Percentiles rank a stretch among this genome's conserved stretches.
Conservation (phyloP, 2,329 filamentous ascomycete genomes). For the Capronia americana region DNA sequence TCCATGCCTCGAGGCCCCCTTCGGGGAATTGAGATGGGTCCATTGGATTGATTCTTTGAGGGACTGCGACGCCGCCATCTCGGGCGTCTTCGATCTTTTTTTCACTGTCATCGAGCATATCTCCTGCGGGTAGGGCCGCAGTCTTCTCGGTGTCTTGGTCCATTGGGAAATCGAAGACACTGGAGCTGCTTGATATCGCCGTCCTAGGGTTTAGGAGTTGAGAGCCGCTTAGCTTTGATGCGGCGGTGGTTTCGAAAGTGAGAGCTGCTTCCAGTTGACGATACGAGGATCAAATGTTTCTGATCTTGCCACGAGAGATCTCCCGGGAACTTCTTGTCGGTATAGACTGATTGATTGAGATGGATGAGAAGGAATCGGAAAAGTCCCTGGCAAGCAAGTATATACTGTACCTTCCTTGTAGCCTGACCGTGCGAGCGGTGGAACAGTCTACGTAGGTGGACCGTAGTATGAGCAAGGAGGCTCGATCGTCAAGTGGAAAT, state of each 20-base stretch:
- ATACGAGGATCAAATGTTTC: background rate
- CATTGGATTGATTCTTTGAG: conserved; percentile 31
- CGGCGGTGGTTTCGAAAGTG: background rate
- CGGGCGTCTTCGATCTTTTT: conserved; percentile 12
- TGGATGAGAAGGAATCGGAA: background rate
- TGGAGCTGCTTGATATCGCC: conserved; percentile 4
- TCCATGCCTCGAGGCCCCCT: conserved; percentile 52
- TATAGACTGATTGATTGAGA: background rate
- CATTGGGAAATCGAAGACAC: conserved; percentile 7
- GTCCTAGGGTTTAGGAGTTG: background rate
- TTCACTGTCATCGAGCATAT: background rate
- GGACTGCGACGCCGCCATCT: conserved; percentile 10
- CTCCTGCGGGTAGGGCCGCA: background rate
- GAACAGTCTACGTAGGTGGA: background rate
- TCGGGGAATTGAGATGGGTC: conserved; percentile 46
- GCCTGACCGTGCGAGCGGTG: background rate
- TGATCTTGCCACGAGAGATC: background rate
- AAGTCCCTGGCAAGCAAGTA: background rate
- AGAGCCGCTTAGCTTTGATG: background rate
- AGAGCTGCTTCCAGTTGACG: background rate
- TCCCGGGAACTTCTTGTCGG: background rate
- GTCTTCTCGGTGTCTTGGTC: conserved; percentile 26
- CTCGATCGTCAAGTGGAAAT: background rate
- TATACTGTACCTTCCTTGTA: background rate
- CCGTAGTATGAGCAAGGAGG: background rate